These are phyloP conservation scores for Actinomortierella ambigua DNA, from an alignment of 371 early-diverging fungal genomes.

Conservation along the genomic window DNA sequence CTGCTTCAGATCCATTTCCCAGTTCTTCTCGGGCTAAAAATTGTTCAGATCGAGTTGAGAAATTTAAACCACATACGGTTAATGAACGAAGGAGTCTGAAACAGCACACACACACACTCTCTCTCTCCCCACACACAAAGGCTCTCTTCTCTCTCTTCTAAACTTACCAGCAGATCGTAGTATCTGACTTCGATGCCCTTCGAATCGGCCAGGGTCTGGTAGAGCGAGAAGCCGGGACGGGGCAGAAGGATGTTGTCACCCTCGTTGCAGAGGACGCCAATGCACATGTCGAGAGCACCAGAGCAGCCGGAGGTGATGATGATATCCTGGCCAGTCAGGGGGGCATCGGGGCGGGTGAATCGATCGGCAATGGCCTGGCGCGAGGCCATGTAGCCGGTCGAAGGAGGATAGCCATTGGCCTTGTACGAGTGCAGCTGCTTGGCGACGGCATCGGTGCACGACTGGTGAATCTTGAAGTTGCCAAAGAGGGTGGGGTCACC, in stretches of 20 bases:
- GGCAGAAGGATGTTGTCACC: conserved; percentile 89
- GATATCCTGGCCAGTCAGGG: conserved; percentile 77
- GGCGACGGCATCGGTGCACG: conserved; percentile 71
- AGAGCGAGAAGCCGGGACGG: conserved; percentile 90
- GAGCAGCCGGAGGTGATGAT: conserved; percentile 87
- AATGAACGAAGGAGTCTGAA: conserved; percentile 1
- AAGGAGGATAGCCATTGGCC: conserved; percentile 87
- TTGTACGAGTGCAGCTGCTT: conserved; percentile 68
- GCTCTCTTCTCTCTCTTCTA: too few relatives aligned
- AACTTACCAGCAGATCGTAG: conserved; percentile 76
- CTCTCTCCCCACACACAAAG: too few relatives aligned
- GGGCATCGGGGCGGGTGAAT: conserved; percentile 69
- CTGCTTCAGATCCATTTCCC: conserved; percentile 86
- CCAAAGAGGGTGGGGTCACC: conserved; percentile 94
- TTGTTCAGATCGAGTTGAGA: background rate
- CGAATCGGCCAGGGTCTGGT: conserved; percentile 81
- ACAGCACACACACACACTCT: too few relatives aligned
- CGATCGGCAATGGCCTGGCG: conserved; percentile 81
- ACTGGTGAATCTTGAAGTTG: conserved; percentile 82
- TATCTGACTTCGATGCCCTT: conserved; percentile 78
- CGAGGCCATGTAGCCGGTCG: conserved; percentile 75
- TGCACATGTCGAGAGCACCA: conserved; percentile 81
- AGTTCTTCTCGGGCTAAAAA: conserved; percentile 71
- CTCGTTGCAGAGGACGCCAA: conserved; percentile 75
- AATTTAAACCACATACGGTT: background rate